Conservation (phyloP, 306 rosid species). For the Quercus aquifolioides region DNA sequence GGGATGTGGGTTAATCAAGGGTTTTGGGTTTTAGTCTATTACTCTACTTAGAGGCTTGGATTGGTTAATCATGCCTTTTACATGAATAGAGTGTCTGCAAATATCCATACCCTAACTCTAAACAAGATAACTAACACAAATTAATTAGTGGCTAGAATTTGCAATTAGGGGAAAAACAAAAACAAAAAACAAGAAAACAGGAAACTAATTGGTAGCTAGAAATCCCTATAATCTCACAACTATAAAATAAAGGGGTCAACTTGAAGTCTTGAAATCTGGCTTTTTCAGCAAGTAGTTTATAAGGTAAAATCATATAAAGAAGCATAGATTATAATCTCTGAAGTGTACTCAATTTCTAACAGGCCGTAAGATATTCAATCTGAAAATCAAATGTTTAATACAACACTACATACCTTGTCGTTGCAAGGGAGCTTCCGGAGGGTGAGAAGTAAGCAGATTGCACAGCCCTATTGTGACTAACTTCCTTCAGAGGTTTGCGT, state of each 20-base stretch:
- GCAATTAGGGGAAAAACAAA: neutral
- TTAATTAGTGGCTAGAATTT: neutral
- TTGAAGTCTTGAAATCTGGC: neutral
- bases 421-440: conserved; percentile 66
- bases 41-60: too few species aligned
- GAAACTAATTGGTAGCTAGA: neutral
- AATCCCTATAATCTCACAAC: neutral
- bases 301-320: neutral
- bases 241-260: neutral
- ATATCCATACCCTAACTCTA: neutral
- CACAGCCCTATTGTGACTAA: conserved; percentile 56
- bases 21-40: too few species aligned
- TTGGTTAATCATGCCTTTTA: neutral
- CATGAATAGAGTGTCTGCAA: too few species aligned
- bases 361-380: neutral
- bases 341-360: neutral
- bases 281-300: neutral
- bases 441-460: conserved; percentile 89
- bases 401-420: conserved; percentile 58
- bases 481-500: conserved; percentile 43
- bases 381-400: neutral
- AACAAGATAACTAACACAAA: neutral
- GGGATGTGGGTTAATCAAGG: too few species aligned
- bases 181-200: neutral
- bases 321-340: neutral